These are phyloP conservation scores for Sonneratia alba DNA, from an alignment of 345 rosid species.

Conservation along the genomic window DNA sequence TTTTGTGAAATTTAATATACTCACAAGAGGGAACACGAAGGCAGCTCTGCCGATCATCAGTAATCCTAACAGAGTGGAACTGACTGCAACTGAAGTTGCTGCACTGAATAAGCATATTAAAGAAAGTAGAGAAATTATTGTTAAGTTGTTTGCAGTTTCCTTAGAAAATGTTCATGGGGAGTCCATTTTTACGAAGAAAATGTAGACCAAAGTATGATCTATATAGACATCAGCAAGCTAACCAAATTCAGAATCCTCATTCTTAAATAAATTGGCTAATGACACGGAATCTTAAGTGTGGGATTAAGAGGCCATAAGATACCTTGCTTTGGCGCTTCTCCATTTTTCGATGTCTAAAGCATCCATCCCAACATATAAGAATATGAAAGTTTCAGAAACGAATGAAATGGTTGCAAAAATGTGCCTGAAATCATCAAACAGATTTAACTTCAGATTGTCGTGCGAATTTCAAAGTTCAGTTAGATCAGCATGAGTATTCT, in stretches of 20 bases:
- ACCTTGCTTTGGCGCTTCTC: slow-evolving; percentile 40
- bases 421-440: slow-evolving; percentile 1
- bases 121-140: too few species aligned
- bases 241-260: not conserved
- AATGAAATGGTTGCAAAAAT: slow-evolving; percentile 1
- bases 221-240: not conserved
- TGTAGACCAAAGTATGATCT: not conserved
- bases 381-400: slow-evolving; percentile 3
- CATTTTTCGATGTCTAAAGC: slow-evolving; percentile 44
- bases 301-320: not conserved
- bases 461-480: not conserved
- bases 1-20: slow-evolving; percentile 21
- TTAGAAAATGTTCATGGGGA: too few species aligned
- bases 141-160: too few species aligned
- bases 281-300: not conserved
- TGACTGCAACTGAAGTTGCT: slow-evolving; percentile 34
- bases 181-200: not conserved
- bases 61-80: slow-evolving; percentile 32
- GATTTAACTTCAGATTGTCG: not conserved
- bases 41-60: slow-evolving; percentile 53
- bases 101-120: slow-evolving; percentile 8
- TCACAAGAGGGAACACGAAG: slow-evolving; percentile 44
- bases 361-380: slow-evolving; percentile 8
- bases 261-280: not conserved
- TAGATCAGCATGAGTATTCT: not conserved